Evolutionary conservation across 1,284 basidiomycete genomes (phyloP), one percentile per base, ranked within the genome.

Genomic region (Meripilus lineatus): DNA sequence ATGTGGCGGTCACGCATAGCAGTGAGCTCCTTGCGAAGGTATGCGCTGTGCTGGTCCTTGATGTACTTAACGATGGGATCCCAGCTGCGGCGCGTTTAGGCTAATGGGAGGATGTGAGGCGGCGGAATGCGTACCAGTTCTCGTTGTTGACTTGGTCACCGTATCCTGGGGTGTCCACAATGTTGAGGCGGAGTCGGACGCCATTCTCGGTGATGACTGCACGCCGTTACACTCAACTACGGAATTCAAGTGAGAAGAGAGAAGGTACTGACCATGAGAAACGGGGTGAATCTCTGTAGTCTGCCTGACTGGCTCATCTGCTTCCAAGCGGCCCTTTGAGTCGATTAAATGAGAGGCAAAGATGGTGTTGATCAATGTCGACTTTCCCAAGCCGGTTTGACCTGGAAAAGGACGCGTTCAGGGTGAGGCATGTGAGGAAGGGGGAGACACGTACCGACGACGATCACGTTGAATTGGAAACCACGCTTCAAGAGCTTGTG

Each of bases 121-220:
- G 44, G 32, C 23, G 24, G 42, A 45, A 42, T 48, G 72, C 84
- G 42, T 57, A 92, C 88, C 96, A 98, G 67, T 90, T 90, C 66
- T 99, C 96, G 66, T 99, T 99, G 81, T 99, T 97, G 64, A 99
- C 84, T 61, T 94, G 90, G 75, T 99, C 96, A 44, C 94, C 96
- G 61, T 96, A 99, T 30, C 96, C 95, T 44, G 95, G 95, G 5
- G 96, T 99, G 68, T 99, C 96, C 56, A 99, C 93, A 54, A 99
- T 97, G 79, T 99, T 99, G 58, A 99, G 74, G 45, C 91, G 83
- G 50, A 99, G 81, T 63, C 85, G 87, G 49, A 99, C 95, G 44
- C 93, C 93, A 56, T 98, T 98, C 68, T 99, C 95, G 43, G 88
- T 84, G 53, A 99, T 93, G 52, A 96, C 94, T 96, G 55, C 17